A percentile compares a stretch with the other conserved stretches of the same genome.
Evolutionary conservation across 345 rosid genomes (phyloP).

Genomic region (Jatropha curcas): DNA sequence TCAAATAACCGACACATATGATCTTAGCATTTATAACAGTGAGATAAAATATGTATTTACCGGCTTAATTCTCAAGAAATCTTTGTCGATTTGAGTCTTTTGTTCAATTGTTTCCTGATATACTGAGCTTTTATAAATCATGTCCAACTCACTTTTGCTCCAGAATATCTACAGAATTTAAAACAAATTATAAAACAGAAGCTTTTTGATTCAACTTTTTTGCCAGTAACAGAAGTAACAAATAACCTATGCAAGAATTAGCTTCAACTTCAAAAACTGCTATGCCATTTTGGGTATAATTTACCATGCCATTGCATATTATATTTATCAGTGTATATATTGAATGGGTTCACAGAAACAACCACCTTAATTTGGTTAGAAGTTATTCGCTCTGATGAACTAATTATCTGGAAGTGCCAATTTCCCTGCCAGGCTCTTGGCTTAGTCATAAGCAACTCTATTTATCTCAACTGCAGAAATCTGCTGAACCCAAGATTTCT

Average conservation of each 20-base stretch:
- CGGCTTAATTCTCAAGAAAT: constrained; percentile 44
- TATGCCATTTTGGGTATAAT: background rate
- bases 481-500: background rate
- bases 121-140: constrained; percentile 65
- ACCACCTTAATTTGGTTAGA: background rate
- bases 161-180: constrained; percentile 63
- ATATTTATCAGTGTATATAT: too few species aligned
- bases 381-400: background rate
- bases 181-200: background rate
- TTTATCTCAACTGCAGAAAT: background rate
- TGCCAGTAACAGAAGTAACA: background rate
- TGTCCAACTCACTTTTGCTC: constrained; percentile 61
- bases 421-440: background rate
- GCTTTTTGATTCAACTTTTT: background rate
- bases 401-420: background rate
- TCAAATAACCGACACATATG: background rate
- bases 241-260: background rate
- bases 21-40: background rate
- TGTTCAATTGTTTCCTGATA: constrained; percentile 63
- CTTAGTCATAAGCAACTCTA: background rate
- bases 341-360: background rate
- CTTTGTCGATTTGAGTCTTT: constrained; percentile 54
- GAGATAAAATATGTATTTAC: constrained; percentile 40
- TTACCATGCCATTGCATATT: background rate
- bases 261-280: background rate